Base-by-base conservation (phyloP, 306 rosid genomes). In the Cicer bijugum region DNA sequence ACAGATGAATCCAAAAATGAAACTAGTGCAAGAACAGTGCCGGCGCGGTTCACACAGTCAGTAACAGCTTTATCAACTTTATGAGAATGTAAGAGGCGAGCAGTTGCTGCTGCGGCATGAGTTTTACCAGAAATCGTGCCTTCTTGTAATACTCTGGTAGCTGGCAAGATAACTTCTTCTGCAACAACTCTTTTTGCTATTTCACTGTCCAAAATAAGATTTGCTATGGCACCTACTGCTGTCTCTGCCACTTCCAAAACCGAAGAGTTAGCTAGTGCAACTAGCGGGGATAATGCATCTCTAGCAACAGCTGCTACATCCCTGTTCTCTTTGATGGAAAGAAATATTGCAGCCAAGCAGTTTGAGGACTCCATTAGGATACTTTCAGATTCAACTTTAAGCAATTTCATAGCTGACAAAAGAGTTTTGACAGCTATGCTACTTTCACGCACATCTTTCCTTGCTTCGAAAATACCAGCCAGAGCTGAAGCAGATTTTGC, bases 381-480 rank as follows among this genome's bases (percentile, higher is more conserved):
- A 66, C 77, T 87, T 69, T 85, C 92, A 71, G 94, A 94, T 77
- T 94, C 97, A 77, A 80, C 85, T 82, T 81, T 84, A 53, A 94
- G 92, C 84, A 94, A 82, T 74, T 89, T 94, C 80, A 85, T 78
- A 48, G 85, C 87, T n/a, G 94, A 79, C 62, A 42, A 79, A 65
- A 91, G 90, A 74, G 97, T 81, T 85, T 89, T 91, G 73, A 88
- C 86, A 71, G 97, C 98, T 75, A 94, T 73, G 80, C 86, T 82
- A 78, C 94, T 89, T 87, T 91, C 97, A 72, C 97, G 97, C 78
- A 93, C 80, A 78, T 93, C 98, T 82, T 91, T 93, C 68, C 98
- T 87, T 17, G 81, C 80, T 84, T 89, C 95, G 72, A 94, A 94
- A 67, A 94, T 89, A 75, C 92, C 97, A 53, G 98, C 96, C 66